phyloP scores from a whole-genome alignment of 495 filamentous ascomycete species.

The Barbatosphaeria neglecta region DNA sequence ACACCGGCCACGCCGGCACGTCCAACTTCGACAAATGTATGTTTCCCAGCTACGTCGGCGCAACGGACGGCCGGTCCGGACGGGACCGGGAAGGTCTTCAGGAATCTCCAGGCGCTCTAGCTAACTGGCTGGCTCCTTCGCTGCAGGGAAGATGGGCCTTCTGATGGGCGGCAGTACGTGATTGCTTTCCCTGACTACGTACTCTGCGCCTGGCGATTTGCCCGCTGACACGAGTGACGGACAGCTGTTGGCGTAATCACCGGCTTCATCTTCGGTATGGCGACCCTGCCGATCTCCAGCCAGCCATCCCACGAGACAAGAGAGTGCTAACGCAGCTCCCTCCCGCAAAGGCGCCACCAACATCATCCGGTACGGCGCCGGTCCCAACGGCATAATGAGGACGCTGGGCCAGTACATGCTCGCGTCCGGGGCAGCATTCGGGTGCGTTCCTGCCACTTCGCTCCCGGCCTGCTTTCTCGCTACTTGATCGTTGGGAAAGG shows the following conservation, averaged over 20 bases:
- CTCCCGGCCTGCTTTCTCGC: too few relatives aligned
- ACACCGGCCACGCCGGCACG: conserved; percentile 42
- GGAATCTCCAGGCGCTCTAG: conserved; percentile 1
- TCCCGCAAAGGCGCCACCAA: conserved; percentile 65
- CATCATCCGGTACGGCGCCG: conserved; percentile 87
- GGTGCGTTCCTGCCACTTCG: conserved; percentile 48
- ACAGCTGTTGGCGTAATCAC: conserved; percentile 89
- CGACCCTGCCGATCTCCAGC: background rate
- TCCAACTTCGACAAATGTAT: conserved; percentile 89
- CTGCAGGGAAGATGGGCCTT: conserved; percentile 86
- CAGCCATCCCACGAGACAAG: background rate
- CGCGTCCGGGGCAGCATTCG: conserved; percentile 92
- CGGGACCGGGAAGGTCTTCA: too few relatives aligned
- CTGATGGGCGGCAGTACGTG: conserved; percentile 93
- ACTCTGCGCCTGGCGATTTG: too few relatives aligned
- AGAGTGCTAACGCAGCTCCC: conserved; percentile 16
- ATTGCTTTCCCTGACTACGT: too few relatives aligned
- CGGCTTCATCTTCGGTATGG: conserved; percentile 88
- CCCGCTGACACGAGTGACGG: conserved; percentile 6
- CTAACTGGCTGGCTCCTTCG: conserved; percentile 19
- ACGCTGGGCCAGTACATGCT: conserved; percentile 95
- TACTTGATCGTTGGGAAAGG: background rate
- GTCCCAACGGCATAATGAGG: conserved; percentile 83
- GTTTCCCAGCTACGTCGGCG: conserved; percentile 17
- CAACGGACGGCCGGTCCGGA: too few relatives aligned